phyloP scores from a whole-genome alignment of 2,329 filamentous ascomycete species.

The Endoconidiophora polonica region DNA sequence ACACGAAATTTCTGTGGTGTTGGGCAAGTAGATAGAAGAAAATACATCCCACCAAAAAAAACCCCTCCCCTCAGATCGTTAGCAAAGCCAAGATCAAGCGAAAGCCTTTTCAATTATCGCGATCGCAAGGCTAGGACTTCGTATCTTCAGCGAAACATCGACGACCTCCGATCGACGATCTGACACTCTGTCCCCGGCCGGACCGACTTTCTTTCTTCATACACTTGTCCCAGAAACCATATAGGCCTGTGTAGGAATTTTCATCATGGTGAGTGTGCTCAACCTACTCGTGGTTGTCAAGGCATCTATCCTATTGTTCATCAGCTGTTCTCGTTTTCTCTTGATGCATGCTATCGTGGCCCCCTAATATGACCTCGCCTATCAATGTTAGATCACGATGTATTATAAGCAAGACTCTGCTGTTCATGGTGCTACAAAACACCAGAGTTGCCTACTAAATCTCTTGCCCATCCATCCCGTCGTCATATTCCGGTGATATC shows the following conservation, averaged over 20 bases:
- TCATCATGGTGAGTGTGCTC: conserved; percentile 20
- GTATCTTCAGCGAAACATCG: not conserved
- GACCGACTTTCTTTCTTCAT: conserved; percentile 7
- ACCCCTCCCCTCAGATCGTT: conserved; percentile 5
- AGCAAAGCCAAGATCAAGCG: conserved; percentile 7
- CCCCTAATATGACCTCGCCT: not conserved
- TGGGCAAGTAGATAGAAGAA: conserved; percentile 1
- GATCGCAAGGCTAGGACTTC: conserved; percentile 6
- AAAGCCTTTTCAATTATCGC: conserved; percentile 10
- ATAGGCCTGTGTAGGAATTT: conserved; percentile 13
- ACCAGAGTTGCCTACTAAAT: no score
- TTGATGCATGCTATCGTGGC: not conserved
- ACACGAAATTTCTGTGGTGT: conserved; percentile 10
- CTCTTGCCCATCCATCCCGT: not conserved
- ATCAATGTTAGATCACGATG: not conserved
- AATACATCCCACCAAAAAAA: conserved; percentile 11
- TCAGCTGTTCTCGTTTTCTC: not conserved
- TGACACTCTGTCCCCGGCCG: not conserved
- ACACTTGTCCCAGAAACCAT: not conserved
- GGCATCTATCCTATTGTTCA: not conserved
- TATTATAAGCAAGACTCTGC: no score
- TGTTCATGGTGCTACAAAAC: no score
- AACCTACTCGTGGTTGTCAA: not conserved
- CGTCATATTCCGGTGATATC: not conserved
- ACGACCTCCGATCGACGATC: conserved; percentile 6